Conservation (phyloP, 2,329 filamentous ascomycete genomes). For the Claviceps humidiphila region DNA sequence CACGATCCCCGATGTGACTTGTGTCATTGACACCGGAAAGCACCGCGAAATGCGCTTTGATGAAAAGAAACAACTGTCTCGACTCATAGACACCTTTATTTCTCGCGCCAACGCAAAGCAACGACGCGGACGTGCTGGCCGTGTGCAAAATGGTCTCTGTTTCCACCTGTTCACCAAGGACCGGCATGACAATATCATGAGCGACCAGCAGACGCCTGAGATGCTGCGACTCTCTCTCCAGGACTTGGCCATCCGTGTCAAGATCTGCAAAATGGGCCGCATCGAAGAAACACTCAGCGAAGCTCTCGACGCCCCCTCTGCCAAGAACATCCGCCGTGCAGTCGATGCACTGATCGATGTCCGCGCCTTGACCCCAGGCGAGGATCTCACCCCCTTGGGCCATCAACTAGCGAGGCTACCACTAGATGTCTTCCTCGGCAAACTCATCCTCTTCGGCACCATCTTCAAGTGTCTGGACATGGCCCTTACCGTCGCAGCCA, state of each 20-base stretch:
- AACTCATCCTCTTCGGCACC: constrained; percentile 74
- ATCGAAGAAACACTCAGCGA: constrained; percentile 82
- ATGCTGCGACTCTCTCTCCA: constrained; percentile 90
- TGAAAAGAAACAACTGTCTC: constrained; percentile 79
- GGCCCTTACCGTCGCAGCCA: constrained; percentile 80
- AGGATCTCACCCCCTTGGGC: constrained; percentile 79
- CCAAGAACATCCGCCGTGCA: constrained; percentile 84
- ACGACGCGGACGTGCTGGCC: constrained; percentile 79
- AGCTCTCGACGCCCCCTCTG: constrained; percentile 78
- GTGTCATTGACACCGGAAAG: constrained; percentile 91
- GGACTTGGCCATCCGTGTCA: constrained; percentile 88
- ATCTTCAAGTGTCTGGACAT: constrained; percentile 89
- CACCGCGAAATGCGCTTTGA: constrained; percentile 97
- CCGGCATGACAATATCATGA: constrained; percentile 72
- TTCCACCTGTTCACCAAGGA: constrained; percentile 92
- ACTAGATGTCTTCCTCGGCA: constrained; percentile 87
- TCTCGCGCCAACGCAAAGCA: constrained; percentile 93
- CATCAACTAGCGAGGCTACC: constrained; percentile 78
- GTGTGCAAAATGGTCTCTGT: constrained; percentile 88
- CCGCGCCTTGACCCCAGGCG: constrained; percentile 65
- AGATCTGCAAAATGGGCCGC: constrained; percentile 90
- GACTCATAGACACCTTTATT: constrained; percentile 88
- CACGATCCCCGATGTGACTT: constrained; percentile 94
- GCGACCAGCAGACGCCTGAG: constrained; percentile 88
- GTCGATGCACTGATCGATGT: constrained; percentile 91